Evolutionary conservation across 192 early-diverging fungal species (phyloP).

Genomic region (Linnemannia exigua): DNA sequence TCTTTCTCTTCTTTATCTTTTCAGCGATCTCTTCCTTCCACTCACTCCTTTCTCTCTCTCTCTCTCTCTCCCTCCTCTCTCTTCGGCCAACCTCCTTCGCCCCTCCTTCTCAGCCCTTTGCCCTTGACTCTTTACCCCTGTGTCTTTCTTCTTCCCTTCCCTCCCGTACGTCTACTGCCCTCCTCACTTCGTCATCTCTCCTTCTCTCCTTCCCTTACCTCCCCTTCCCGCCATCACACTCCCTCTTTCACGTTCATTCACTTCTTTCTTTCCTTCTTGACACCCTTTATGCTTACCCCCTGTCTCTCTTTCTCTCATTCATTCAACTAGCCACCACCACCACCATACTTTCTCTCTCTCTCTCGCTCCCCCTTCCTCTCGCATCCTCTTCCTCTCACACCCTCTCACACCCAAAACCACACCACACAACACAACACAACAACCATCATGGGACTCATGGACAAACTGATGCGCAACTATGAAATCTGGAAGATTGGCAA

Average conservation of each 20-base stretch:
- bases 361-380: neutral
- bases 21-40: neutral
- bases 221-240: conserved; percentile 2
- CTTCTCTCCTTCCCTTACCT: neutral
- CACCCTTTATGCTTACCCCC: neutral
- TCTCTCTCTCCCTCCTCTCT: conserved; percentile 2
- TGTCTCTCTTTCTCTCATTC: neutral
- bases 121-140: neutral
- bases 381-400: neutral
- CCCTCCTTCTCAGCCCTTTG: neutral
- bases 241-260: neutral
- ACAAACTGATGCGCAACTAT: conserved; percentile 63
- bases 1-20: neutral
- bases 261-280: neutral
- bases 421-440: neutral
- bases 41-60: neutral
- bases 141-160: neutral
- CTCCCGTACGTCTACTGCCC: neutral
- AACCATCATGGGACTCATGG: conserved; percentile 57
- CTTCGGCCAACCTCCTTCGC: neutral
- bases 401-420: no score
- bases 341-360: conserved; percentile 4
- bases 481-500: conserved; percentile 66
- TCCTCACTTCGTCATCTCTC: neutral
- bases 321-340: neutral